Conservation (phyloP, 768 basidiomycete species). For the Rubroboletus pulcherrimus region DNA sequence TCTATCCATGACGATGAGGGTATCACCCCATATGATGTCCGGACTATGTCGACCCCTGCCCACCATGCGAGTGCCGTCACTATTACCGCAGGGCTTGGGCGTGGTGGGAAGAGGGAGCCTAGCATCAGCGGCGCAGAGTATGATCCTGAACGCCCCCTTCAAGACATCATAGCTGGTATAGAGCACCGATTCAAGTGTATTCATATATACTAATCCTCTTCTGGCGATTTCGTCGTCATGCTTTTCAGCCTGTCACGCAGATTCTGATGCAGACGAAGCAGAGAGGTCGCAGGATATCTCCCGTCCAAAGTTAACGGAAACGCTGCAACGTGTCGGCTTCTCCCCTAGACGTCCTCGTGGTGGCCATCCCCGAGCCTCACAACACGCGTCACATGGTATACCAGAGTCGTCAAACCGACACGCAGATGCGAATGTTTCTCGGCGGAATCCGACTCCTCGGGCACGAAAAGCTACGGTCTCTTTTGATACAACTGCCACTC, state of each 20-base stretch:
- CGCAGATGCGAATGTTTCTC: conserved; percentile 12
- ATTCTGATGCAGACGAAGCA: conserved; percentile 49
- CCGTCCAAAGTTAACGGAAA: conserved; percentile 67
- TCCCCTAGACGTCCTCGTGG: conserved; percentile 73
- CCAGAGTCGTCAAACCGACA: conserved; percentile 13
- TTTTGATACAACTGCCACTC: conserved; percentile 28
- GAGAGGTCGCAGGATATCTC: conserved; percentile 40
- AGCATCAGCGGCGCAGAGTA: conserved; percentile 77
- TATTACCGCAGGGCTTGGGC: conserved; percentile 72
- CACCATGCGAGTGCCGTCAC: conserved; percentile 91
- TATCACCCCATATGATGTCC: conserved; percentile 60
- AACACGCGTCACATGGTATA: conserved; percentile 6
- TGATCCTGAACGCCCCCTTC: conserved; percentile 77
- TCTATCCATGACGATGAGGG: conserved; percentile 67
- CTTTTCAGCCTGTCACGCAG: conserved; percentile 45
- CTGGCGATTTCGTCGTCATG: conserved; percentile 8
- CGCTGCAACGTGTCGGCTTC: conserved; percentile 63
- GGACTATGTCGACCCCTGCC: conserved; percentile 76
- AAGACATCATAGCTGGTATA: conserved; percentile 65
- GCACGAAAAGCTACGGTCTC: conserved; percentile 27
- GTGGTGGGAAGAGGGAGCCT: conserved; percentile 46
- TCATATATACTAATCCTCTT: not conserved
- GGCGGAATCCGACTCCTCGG: conserved; percentile 34
- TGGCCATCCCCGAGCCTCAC: conserved; percentile 31
- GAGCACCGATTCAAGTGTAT: not conserved